Conservation (phyloP, 1,284 basidiomycete species). For the Gymnopus androsaceus region DNA sequence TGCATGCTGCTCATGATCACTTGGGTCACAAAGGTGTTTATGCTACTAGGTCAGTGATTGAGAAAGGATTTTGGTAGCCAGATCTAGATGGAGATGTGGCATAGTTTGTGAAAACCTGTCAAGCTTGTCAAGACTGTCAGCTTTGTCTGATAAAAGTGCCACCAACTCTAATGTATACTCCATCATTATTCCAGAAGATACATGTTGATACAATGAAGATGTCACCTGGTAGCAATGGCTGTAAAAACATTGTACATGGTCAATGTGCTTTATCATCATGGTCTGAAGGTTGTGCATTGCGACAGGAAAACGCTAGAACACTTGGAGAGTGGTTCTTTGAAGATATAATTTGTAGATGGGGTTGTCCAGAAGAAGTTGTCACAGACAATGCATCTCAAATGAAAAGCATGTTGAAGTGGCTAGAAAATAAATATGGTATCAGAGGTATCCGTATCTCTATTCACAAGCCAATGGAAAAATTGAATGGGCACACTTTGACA, state of each 20-base stretch:
- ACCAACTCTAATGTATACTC: neutral
- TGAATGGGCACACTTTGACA: slow-evolving; percentile 5
- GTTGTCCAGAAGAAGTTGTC: slow-evolving; percentile 7
- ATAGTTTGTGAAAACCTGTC: slow-evolving; percentile 1
- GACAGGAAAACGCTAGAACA: neutral
- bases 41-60: neutral
- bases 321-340: slow-evolving; percentile 12
- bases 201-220: slow-evolving; percentile 3
- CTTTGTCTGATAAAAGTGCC: neutral
- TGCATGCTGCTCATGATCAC: neutral
- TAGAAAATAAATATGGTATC: slow-evolving; percentile 9
- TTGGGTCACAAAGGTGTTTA: neutral
- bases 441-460: slow-evolving; percentile 6
- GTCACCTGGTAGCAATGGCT: slow-evolving; percentile 7
- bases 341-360: slow-evolving; percentile 9
- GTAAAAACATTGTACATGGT: neutral
- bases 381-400: slow-evolving; percentile 4
- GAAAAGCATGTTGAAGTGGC: neutral
- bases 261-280: neutral
- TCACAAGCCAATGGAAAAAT: slow-evolving; percentile 10
- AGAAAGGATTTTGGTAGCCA: slow-evolving; percentile 1
- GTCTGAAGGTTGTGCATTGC: slow-evolving; percentile 4
- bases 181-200: slow-evolving; percentile 1
- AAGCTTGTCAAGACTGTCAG: neutral
- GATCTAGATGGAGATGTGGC: neutral